A percentile compares a stretch with the other conserved stretches of the same genome.
Conservation (phyloP, 2,329 filamentous ascomycete species). For the Talaromyces sp. region DNA sequence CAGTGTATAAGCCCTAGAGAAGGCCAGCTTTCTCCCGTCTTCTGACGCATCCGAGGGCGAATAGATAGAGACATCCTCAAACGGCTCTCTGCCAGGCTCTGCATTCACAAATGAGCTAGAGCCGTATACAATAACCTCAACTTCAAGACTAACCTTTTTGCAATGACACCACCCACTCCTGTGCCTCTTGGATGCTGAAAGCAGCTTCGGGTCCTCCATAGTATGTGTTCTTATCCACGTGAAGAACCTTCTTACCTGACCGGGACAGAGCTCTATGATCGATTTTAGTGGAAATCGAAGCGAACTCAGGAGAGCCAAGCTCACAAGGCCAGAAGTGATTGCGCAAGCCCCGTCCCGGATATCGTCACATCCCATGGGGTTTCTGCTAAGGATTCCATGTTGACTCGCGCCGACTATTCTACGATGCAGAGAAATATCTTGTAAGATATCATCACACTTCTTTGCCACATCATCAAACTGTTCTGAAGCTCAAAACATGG, state of each 20-base stretch:
- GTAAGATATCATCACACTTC: not conserved
- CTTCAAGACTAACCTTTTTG: slow-evolving; percentile 34
- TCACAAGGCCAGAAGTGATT: slow-evolving; percentile 76
- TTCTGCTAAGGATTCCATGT: slow-evolving; percentile 72
- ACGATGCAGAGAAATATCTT: not conserved
- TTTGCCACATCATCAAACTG: not conserved
- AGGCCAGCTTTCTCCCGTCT: slow-evolving; percentile 26
- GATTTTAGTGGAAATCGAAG: slow-evolving; percentile 53
- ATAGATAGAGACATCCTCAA: slow-evolving; percentile 39
- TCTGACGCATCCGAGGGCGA: slow-evolving; percentile 23
- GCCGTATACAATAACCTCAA: not conserved
- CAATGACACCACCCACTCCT: slow-evolving; percentile 63
- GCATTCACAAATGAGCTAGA: slow-evolving; percentile 10
- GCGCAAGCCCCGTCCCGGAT: slow-evolving; percentile 71
- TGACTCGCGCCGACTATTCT: slow-evolving; percentile 2
- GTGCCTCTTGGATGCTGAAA: slow-evolving; percentile 76
- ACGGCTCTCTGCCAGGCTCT: slow-evolving; percentile 35
- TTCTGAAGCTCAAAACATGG: not conserved
- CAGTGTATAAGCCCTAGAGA: slow-evolving; percentile 74
- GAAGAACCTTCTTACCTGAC: slow-evolving; percentile 85
- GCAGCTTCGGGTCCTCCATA: slow-evolving; percentile 86
- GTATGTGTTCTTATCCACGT: slow-evolving; percentile 81
- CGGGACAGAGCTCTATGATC: slow-evolving; percentile 78
- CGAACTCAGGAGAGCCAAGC: slow-evolving; percentile 24
- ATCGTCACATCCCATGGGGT: slow-evolving; percentile 77